A percentile compares a stretch with the other conserved stretches of the same genome.
These are phyloP conservation scores for Phylloporus sp. DNA, from an alignment of 768 basidiomycete species.

Conservation along the genomic window DNA sequence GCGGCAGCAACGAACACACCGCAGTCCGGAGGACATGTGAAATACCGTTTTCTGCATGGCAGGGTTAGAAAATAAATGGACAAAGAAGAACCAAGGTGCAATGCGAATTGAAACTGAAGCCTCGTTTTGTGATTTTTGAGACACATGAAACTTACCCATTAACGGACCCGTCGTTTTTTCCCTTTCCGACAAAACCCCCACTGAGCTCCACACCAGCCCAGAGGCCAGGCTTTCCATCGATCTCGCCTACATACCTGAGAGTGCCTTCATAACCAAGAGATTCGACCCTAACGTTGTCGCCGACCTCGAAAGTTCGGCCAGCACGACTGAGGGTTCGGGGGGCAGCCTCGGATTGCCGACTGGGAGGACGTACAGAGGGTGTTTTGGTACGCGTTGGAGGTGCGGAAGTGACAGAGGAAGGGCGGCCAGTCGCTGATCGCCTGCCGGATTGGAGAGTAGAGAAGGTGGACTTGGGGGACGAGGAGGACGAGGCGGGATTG, in stretches of 20 bases:
- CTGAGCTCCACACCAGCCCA: constrained; percentile 94
- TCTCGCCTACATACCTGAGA: constrained; percentile 75
- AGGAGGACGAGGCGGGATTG: constrained; percentile 39
- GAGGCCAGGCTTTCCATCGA: constrained; percentile 81
- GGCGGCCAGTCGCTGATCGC: constrained; percentile 48
- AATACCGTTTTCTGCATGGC: constrained; percentile 66
- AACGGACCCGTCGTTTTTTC: constrained; percentile 93
- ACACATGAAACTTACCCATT: constrained; percentile 58
- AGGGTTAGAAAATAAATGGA: constrained; percentile 10
- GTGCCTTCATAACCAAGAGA: constrained; percentile 85
- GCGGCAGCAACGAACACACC: constrained; percentile 85
- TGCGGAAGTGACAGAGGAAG: constrained; percentile 59
- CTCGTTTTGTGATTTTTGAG: background rate
- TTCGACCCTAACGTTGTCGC: constrained; percentile 82
- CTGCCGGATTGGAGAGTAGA: constrained; percentile 40
- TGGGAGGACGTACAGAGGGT: constrained; percentile 52
- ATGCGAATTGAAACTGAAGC: background rate
- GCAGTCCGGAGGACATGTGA: constrained; percentile 75
- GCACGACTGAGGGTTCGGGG: constrained; percentile 43
- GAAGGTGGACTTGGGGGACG: constrained; percentile 41
- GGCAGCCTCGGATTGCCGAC: constrained; percentile 62
- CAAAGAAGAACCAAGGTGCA: background rate
- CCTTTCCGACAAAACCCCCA: constrained; percentile 82
- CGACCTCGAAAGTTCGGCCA: constrained; percentile 54
- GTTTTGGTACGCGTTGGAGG: constrained; percentile 46